These are phyloP conservation scores for Spiraea crenata DNA, from an alignment of 331 rosid genomes.

Conservation along the genomic window DNA sequence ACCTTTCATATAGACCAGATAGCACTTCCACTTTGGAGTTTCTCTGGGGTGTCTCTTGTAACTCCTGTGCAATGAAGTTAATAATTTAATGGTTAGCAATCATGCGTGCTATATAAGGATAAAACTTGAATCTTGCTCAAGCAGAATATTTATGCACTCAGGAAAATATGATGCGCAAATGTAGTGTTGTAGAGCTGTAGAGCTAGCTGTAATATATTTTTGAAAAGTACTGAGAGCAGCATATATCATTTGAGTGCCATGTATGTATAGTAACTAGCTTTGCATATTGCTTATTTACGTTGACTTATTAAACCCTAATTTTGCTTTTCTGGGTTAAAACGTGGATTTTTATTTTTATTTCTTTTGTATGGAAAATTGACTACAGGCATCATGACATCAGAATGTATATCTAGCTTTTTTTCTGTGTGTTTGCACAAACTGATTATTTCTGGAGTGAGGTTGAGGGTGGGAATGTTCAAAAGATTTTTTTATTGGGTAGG, in stretches of 20 bases:
- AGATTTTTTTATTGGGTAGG: background rate
- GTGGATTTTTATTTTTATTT: too few species aligned
- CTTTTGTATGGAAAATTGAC: background rate
- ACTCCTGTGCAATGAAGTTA: too few species aligned
- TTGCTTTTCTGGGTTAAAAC: background rate
- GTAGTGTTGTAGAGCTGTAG: background rate
- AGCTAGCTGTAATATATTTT: background rate
- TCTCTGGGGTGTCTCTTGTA: too few species aligned
- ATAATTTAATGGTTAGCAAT: too few species aligned
- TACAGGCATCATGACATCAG: background rate
- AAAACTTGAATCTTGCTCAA: too few species aligned
- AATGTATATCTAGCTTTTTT: background rate
- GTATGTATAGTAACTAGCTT: too few species aligned
- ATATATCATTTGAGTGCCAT: background rate
- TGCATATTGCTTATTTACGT: too few species aligned
- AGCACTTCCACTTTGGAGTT: too few species aligned
- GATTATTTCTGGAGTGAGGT: background rate
- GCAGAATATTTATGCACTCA: background rate
- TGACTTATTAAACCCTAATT: background rate
- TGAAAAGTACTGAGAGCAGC: background rate
- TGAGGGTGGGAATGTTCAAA: background rate
- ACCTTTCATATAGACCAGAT: too few species aligned
- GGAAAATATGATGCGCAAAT: conserved; percentile 1
- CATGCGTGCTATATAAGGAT: too few species aligned
- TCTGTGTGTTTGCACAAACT: background rate